phyloP scores from a whole-genome alignment of 306 rosid genomes.

The Cajanus cajan region DNA sequence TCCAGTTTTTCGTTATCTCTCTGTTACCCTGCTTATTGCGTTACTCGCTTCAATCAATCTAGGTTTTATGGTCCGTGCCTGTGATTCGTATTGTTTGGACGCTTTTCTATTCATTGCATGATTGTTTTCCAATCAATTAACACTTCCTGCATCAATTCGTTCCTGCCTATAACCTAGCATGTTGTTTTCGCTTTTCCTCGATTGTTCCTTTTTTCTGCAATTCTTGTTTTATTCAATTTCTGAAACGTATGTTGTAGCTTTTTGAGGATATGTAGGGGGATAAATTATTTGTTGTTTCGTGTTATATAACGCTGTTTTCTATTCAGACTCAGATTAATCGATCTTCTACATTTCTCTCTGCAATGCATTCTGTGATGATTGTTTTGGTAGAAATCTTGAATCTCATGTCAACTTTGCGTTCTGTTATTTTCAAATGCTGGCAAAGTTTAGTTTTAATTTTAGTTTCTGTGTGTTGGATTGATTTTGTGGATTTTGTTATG shows the following conservation, averaged over 20 bases:
- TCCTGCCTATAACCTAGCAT: background rate
- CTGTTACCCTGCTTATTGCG: no score
- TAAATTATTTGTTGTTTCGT: background rate
- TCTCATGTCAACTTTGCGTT: background rate
- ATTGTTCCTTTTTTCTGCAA: background rate
- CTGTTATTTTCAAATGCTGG: background rate
- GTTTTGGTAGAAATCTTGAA: conserved; percentile 15
- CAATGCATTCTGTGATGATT: background rate
- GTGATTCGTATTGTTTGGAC: background rate
- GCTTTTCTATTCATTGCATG: background rate
- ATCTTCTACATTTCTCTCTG: background rate
- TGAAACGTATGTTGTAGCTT: background rate
- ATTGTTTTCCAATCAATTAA: no score
- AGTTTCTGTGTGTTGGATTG: background rate
- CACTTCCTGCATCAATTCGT: background rate
- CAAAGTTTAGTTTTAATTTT: background rate
- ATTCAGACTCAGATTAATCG: background rate
- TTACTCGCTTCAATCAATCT: conserved; percentile 16
- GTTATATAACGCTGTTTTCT: background rate
- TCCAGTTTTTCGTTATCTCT: no score
- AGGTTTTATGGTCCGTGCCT: background rate
- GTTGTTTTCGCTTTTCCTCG: background rate
- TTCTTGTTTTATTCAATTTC: no score
- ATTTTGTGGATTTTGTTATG: background rate
- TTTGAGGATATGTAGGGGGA: background rate